These are phyloP conservation scores for Penicillium ochrochloron DNA, from an alignment of 495 filamentous ascomycete genomes.

Conservation along the genomic window DNA sequence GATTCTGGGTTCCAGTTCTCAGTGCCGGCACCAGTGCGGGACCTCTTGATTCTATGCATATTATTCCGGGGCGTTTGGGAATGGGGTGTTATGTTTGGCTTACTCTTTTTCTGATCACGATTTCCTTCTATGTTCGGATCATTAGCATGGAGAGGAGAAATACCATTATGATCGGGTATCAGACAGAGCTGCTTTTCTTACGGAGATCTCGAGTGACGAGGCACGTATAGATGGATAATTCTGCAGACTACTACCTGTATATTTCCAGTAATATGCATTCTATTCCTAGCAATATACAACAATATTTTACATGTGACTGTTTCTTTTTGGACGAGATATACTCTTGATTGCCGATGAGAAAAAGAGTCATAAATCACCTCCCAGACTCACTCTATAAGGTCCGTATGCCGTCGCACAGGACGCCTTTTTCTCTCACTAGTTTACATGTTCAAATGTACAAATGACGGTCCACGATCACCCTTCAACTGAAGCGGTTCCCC, in stretches of 20 bases:
- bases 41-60: constrained; percentile 19
- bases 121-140: constrained; percentile 11
- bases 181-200: background rate
- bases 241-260: background rate
- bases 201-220: constrained; percentile 6
- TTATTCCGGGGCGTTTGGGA: constrained; percentile 13
- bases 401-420: background rate
- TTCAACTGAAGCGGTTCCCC: constrained; percentile 81
- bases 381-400: background rate
- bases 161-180: background rate
- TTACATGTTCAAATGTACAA: constrained; percentile 26
- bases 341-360: background rate
- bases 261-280: background rate
- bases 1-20: constrained; percentile 3
- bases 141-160: background rate
- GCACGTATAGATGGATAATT: background rate
- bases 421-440: constrained; percentile 5
- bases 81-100: constrained; percentile 19
- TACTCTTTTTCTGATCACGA: constrained; percentile 15
- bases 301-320: background rate
- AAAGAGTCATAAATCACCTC: background rate
- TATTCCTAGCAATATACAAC: background rate
- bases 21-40: constrained; percentile 26
- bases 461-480: background rate
- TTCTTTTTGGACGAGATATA: background rate